Base-by-base conservation (phyloP, 2,329 filamentous ascomycete genomes). In the Trichoderma citrinoviride region DNA sequence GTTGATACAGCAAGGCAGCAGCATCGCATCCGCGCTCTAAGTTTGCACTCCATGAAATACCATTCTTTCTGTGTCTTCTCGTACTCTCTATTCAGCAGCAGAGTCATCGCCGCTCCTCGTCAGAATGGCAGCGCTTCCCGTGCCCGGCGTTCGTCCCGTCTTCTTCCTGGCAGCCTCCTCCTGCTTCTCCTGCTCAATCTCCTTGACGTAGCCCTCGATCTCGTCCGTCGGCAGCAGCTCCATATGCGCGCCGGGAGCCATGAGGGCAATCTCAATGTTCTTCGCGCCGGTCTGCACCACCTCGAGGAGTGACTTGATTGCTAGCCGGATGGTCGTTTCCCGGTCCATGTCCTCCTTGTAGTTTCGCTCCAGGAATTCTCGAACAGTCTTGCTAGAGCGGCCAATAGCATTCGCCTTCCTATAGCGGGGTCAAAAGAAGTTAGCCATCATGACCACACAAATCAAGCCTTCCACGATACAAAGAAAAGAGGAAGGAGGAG, bases 401-500 rank as follows among this genome's bases (percentile, higher is more conserved):
- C 95, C 95, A 75, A 99, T 99, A 65, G 95, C 95, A 76, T 99
- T 99, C 73, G 95, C 96, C 85, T 99, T 98, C 95, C 95, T 98
- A 71, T 68, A 49, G 65, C 37, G 67, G 40, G 29, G 14, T 25
- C 29, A 44, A 57, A 33, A 5, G 33, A 12, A 47, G 23, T 57
- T 21, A 57, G 61, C 37, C 52, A 61, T 61, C 61, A 54, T 49
- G 58, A 50, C 8, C 70, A 65, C 6, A 7, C 3, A 23, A 60
- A 19, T 10, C 10, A 19, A 17, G 17, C 10, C 19, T 19, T 29
- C 5, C 2, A 25, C n/a, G n/a, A n/a, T n/a, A n/a, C n/a, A 14
- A 8, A 3, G 29, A 23, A 15, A 19, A 33, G 21, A 44, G 7
- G 5, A 14, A 10, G 14, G 6, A 17, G 19, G n/a, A 5, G 23